Conservation (phyloP, 2,329 filamentous ascomycete genomes). For the Xylaria sp. region DNA sequence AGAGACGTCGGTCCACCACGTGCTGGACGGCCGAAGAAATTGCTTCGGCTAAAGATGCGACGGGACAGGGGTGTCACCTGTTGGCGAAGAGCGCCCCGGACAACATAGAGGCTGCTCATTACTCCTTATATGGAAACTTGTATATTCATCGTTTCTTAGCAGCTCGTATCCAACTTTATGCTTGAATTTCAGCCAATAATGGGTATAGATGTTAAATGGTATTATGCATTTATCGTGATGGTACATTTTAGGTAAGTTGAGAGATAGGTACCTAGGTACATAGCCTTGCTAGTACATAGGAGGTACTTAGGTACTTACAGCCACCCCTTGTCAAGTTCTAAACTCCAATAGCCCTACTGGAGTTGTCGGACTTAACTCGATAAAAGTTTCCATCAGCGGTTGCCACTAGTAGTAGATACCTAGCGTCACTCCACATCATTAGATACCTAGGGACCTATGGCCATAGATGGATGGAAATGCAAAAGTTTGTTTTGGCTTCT, state of each 20-base stretch:
- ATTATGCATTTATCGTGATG: no score
- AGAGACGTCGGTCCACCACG: constrained; percentile 39
- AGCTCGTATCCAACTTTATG: constrained; percentile 6
- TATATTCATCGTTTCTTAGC: constrained; percentile 25
- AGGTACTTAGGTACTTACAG: neutral
- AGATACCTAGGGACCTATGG: neutral
- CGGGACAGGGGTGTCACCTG: constrained; percentile 34
- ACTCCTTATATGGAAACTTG: constrained; percentile 11
- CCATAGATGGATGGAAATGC: neutral
- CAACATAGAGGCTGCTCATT: constrained; percentile 45
- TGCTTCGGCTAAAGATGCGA: constrained; percentile 44
- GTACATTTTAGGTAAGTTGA: no score
- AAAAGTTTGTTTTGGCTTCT: neutral
- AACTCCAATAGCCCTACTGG: neutral
- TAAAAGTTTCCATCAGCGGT: neutral
- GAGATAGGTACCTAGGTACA: neutral
- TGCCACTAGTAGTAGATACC: neutral
- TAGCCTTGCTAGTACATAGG: no score
- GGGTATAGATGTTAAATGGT: constrained; percentile 22
- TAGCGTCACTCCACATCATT: neutral
- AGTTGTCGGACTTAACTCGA: neutral
- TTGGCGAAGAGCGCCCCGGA: constrained; percentile 41
- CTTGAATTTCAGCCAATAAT: constrained; percentile 12
- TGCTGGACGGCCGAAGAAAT: constrained; percentile 45
- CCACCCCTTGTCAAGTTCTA: neutral